These are phyloP conservation scores for Neurospora sp. DNA, from an alignment of 495 filamentous ascomycete species.

Conservation along the genomic window DNA sequence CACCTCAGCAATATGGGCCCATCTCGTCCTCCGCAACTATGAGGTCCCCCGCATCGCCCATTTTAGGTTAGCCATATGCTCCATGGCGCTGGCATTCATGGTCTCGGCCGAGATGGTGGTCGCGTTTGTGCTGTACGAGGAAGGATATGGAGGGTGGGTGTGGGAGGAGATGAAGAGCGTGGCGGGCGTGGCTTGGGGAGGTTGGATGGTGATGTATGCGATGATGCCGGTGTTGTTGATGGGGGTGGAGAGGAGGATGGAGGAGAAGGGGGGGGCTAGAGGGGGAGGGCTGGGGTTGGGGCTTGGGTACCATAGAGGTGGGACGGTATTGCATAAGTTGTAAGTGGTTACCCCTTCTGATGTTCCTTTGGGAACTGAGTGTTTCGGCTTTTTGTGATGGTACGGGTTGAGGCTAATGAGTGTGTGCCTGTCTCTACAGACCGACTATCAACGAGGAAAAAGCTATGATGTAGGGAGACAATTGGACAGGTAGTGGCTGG, in stretches of 20 bases:
- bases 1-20: slow-evolving; percentile 7
- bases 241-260: slow-evolving; percentile 3
- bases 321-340: neutral
- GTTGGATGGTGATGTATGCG: neutral
- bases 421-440: neutral
- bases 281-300: neutral
- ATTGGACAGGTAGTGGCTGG: no score
- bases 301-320: neutral
- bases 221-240: slow-evolving; percentile 4
- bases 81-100: slow-evolving; percentile 4
- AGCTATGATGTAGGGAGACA: no score
- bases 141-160: neutral
- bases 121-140: slow-evolving; percentile 5
- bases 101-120: slow-evolving; percentile 4
- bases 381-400: neutral
- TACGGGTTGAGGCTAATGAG: neutral
- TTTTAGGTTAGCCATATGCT: slow-evolving; percentile 17
- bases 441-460: neutral
- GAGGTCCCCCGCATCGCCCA: slow-evolving; percentile 14
- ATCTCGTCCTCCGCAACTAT: slow-evolving; percentile 6
- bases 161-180: neutral
- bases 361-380: no score
- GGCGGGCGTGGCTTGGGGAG: neutral
- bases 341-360: no score
- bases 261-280: neutral